phyloP scores from a whole-genome alignment of 2,329 filamentous ascomycete genomes.

The Fusarium napiforme region DNA sequence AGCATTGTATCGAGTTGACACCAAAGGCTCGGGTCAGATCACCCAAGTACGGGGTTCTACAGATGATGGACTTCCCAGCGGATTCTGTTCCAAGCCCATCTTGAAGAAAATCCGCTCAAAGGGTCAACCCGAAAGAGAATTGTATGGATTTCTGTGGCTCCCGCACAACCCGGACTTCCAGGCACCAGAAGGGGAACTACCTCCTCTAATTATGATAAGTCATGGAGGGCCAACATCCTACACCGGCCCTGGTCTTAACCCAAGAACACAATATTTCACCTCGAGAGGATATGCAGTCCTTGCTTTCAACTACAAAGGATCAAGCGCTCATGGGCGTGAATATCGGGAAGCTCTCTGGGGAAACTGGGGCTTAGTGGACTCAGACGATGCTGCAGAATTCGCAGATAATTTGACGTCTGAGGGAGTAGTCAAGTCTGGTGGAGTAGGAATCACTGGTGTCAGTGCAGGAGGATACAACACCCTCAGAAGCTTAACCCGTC shows the following conservation, averaged over 20 bases:
- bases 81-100: conserved; percentile 51
- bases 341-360: conserved; percentile 62
- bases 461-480: conserved; percentile 66
- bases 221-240: conserved; percentile 65
- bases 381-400: conserved; percentile 60
- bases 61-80: conserved; percentile 44
- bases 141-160: conserved; percentile 61
- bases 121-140: conserved; percentile 43
- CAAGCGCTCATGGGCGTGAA: conserved; percentile 60
- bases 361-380: conserved; percentile 62
- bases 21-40: conserved; percentile 39
- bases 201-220: conserved; percentile 61
- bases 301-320: conserved; percentile 64
- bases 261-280: conserved; percentile 63
- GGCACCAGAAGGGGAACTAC: conserved; percentile 51
- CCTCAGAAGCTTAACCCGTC: conserved; percentile 59
- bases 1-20: conserved; percentile 51
- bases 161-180: conserved; percentile 59
- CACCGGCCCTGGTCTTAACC: conserved; percentile 54
- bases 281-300: conserved; percentile 64
- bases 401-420: conserved; percentile 54
- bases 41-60: conserved; percentile 50
- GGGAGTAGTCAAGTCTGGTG: conserved; percentile 50
- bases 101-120: conserved; percentile 49
- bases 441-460: conserved; percentile 61